Base-by-base conservation (phyloP, 2,329 filamentous ascomycete genomes). In the Fusarium humuli region DNA sequence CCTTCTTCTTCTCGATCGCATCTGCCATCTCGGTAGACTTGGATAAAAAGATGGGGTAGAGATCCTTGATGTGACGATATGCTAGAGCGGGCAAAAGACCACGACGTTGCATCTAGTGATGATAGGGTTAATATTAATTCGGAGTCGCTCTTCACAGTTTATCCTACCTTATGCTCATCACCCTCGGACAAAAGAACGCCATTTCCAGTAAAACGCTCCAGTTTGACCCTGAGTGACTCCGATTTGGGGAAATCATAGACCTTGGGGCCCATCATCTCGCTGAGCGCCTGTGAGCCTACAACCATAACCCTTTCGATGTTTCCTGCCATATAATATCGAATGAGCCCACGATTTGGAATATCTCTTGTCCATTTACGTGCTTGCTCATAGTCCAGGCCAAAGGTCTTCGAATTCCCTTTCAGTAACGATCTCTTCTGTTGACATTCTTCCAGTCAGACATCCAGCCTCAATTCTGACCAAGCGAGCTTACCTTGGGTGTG, bases 141-240 rank as follows among this genome's bases (percentile, higher is more conserved):
- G 8, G 9, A 9, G 1, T 3, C 14, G 8, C 14, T 18, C 1
- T 5, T 18, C 2, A 37, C 8, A 8, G 14, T 18, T 18, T 9
- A 37, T 37, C 1, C 5, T 18, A 37, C 34, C 34, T 37, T 37
- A 8, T 37, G 34, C 34, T 37, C 34, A 37, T 37, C 34, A 10
- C 34, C 34, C 4, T 37, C 34, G 6, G 34, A 16, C 3, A 37
- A 8, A 18, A 37, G 34, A 18, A 37, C 34, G 3, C 34, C 34
- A 18, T 37, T 37, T 18, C 34, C 34, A 8, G 34, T 37, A 14
- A 37, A 37, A 6, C 34, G 34, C 34, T 37, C 34, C 2, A 37
- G 16, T 8, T 37, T 37, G 2, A 37, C 18, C 16, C 34, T 37
- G 8, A 37, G 34, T 1, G 34, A 37, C 34, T 37, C 16, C 10